Evolutionary conservation across 129 eudicot genomes (phyloP).

Genomic region (Daucus carota): DH1_v3.0 NC_030385.2:28737501-28738000

Average conservation of each 20-base stretch:
- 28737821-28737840: background rate
- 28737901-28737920: background rate
- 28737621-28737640: background rate
- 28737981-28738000: conserved; percentile 14
- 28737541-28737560: background rate
- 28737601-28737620: background rate
- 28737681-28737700: background rate
- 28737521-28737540: background rate
- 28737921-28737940: background rate
- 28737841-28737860: background rate
- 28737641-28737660: background rate
- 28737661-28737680: background rate
- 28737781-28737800: background rate
- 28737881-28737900: too few relatives aligned
- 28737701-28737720: background rate
- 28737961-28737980: background rate
- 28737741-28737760: background rate
- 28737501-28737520: background rate
- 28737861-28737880: background rate
- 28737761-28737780: background rate
- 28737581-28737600: background rate
- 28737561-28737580: background rate
- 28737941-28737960: background rate
- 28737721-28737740: background rate
- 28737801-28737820: background rate